phyloP scores from a whole-genome alignment of 495 filamentous ascomycete genomes.

The Baudoinia panamericana region DNA sequence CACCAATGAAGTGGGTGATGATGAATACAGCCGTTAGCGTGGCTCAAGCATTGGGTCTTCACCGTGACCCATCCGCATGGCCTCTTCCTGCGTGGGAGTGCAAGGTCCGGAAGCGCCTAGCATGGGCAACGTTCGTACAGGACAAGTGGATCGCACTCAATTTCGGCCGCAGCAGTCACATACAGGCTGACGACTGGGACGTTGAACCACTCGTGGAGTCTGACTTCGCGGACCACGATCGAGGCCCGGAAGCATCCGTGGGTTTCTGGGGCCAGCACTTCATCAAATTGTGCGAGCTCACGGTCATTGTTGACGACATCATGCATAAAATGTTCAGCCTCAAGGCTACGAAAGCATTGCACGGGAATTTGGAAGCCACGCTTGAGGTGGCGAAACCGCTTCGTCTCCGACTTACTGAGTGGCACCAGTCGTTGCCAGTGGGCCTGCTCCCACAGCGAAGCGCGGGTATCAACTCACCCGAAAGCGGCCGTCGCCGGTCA shows the following conservation, averaged over 20 bases:
- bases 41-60: constrained; percentile 48
- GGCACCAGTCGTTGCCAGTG: constrained; percentile 43
- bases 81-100: constrained; percentile 41
- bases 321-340: constrained; percentile 49
- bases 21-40: constrained; percentile 11
- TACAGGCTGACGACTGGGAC: constrained; percentile 44
- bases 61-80: constrained; percentile 46
- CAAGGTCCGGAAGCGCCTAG: constrained; percentile 44
- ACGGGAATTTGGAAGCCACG: constrained; percentile 33
- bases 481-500: not conserved
- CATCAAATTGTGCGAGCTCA: constrained; percentile 46
- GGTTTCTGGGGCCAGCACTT: constrained; percentile 54
- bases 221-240: constrained; percentile 38
- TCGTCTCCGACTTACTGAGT: constrained; percentile 46
- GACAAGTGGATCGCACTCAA: constrained; percentile 48
- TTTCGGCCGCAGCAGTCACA: constrained; percentile 43
- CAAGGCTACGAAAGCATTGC: constrained; percentile 19
- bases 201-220: constrained; percentile 41
- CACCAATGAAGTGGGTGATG: constrained; percentile 15
- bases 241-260: constrained; percentile 43
- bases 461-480: not conserved
- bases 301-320: constrained; percentile 48
- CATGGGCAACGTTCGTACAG: constrained; percentile 48
- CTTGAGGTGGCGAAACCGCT: constrained; percentile 49
- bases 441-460: constrained; percentile 25